Percentiles rank a stretch among this genome's conserved stretches.
phyloP scores from a whole-genome alignment of 1,139 yeast species.

The Yamadazyma siamensis region DNA sequence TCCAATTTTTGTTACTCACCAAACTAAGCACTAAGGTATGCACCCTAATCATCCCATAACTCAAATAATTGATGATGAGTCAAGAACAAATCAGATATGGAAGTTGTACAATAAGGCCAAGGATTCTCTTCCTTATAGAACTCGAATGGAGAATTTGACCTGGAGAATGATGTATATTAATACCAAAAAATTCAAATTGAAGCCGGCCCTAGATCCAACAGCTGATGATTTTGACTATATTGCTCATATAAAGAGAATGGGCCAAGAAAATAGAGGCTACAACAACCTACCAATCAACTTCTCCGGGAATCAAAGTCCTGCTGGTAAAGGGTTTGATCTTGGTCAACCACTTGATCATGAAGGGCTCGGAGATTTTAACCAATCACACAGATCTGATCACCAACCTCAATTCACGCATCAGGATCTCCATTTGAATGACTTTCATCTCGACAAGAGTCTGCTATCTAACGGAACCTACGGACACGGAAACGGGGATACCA shows the following conservation, averaged over 20 bases:
- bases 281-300: background rate
- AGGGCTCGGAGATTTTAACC: too few species aligned
- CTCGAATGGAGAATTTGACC: slow-evolving; percentile 76
- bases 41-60: slow-evolving; percentile 4
- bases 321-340: too few species aligned
- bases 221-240: slow-evolving; percentile 63
- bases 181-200: slow-evolving; percentile 18
- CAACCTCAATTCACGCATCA: too few species aligned
- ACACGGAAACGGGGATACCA: too few species aligned
- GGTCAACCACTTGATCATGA: too few species aligned
- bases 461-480: too few species aligned
- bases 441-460: background rate
- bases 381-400: too few species aligned
- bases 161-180: slow-evolving; percentile 82
- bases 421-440: background rate
- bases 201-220: slow-evolving; percentile 28
- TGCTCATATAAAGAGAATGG: slow-evolving; percentile 61
- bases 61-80: slow-evolving; percentile 10
- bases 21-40: too few species aligned
- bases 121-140: slow-evolving; percentile 71
- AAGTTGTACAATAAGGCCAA: slow-evolving; percentile 74
- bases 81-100: slow-evolving; percentile 56
- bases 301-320: too few species aligned
- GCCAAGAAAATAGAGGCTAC: slow-evolving; percentile 22
- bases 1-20: too few species aligned